Conservation (phyloP, 169 alveolate genomes). For the Besnoitia besnoiti region DNA sequence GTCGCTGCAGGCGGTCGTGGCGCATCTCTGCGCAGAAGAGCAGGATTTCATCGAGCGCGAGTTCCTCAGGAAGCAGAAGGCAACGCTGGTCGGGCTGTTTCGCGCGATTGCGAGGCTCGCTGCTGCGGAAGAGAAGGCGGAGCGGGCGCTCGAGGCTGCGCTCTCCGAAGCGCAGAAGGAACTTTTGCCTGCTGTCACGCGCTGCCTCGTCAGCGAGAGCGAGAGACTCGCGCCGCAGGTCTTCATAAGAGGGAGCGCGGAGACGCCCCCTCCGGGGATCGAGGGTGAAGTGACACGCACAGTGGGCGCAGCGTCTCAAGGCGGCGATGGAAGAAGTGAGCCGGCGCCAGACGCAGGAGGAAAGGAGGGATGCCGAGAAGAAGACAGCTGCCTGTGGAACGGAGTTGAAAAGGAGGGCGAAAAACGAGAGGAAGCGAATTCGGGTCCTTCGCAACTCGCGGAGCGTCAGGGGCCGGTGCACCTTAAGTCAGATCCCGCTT, state of each 20-base stretch:
- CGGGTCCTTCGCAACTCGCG: no score
- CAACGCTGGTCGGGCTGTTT: background rate
- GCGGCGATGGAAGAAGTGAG: no score
- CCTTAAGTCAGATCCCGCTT: background rate
- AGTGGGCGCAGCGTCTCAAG: background rate
- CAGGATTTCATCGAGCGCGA: slow-evolving; percentile 11
- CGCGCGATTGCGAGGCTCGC: background rate
- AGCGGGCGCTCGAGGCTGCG: background rate
- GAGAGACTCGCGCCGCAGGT: background rate
- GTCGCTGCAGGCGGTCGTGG: background rate
- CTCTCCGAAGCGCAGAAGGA: background rate
- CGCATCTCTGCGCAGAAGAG: slow-evolving; percentile 24
- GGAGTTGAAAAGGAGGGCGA: background rate
- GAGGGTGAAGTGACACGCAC: background rate
- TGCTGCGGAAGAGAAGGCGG: slow-evolving; percentile 10
- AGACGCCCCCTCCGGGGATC: background rate
- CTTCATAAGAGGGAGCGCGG: background rate
- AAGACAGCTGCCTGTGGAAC: background rate
- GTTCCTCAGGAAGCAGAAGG: background rate
- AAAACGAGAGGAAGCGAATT: background rate
- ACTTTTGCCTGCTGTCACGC: background rate
- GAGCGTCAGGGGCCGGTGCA: no score
- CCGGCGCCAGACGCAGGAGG: background rate
- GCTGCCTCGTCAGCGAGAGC: background rate
- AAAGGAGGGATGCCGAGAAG: background rate